Conservation (phyloP, 2,329 filamentous ascomycete species). For the Fusarium robinianum region DNA sequence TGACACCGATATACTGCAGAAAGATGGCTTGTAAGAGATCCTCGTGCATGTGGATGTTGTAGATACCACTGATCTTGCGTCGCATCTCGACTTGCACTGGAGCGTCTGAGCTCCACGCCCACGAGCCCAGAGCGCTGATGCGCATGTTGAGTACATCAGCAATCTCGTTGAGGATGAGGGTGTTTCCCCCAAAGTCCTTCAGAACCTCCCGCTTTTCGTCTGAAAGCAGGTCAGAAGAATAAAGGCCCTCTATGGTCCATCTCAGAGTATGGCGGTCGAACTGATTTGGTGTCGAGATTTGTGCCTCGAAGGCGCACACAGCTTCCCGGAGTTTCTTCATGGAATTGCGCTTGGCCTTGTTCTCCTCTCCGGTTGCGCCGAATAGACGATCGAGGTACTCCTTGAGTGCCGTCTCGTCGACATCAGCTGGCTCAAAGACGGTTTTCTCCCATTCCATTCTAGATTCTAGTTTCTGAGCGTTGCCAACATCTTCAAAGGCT, state of each 20-base stretch:
- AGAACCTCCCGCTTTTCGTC: conserved; percentile 49
- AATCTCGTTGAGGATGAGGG: conserved; percentile 51
- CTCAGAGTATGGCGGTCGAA: conserved; percentile 43
- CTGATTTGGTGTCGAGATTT: conserved; percentile 38
- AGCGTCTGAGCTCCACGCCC: conserved; percentile 50
- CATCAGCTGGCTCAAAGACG: conserved; percentile 47
- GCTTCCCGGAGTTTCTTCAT: conserved; percentile 34
- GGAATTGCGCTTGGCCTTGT: conserved; percentile 32
- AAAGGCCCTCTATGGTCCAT: conserved; percentile 49
- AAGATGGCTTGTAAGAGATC: conserved; percentile 57
- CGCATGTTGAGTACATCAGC: conserved; percentile 59
- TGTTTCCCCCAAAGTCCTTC: conserved; percentile 48
- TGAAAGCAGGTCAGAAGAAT: conserved; percentile 50
- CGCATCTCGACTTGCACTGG: conserved; percentile 49
- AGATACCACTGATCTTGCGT: conserved; percentile 54
- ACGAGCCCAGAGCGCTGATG: conserved; percentile 48
- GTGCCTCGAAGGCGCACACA: conserved; percentile 41
- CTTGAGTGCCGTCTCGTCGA: conserved; percentile 45
- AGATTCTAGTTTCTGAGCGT: conserved; percentile 46
- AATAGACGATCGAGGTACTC: conserved; percentile 50
- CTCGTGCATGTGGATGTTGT: conserved; percentile 57
- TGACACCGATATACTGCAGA: conserved; percentile 54
- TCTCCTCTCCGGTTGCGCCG: conserved; percentile 26
- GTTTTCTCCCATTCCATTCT: conserved; percentile 49
- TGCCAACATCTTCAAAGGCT: conserved; percentile 48